Percentiles rank a stretch among this genome's conserved stretches.
These are phyloP conservation scores for Pleurotus giganteus DNA, from an alignment of 768 basidiomycete species.

Conservation along the genomic window DNA sequence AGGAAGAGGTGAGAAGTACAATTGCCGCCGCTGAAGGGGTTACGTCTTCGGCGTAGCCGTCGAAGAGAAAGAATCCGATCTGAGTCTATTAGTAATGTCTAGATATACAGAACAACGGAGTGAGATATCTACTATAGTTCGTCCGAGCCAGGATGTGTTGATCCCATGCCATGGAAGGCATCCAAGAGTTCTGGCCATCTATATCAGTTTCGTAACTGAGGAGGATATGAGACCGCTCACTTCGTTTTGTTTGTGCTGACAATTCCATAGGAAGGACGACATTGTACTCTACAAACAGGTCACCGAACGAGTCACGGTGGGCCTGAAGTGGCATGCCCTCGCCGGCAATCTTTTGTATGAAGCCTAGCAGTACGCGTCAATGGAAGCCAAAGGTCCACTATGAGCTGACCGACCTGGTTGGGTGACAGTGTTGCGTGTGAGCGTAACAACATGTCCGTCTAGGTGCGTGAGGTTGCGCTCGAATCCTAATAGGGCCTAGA, in stretches of 20 bases:
- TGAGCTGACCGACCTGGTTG: slow-evolving; percentile 68
- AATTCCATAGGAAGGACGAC: slow-evolving; percentile 84
- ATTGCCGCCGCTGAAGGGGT: too few relatives aligned
- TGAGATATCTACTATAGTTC: slow-evolving; percentile 35
- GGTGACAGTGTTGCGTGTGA: slow-evolving; percentile 78
- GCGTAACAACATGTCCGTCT: slow-evolving; percentile 76
- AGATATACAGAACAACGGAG: slow-evolving; percentile 19
- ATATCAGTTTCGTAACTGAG: slow-evolving; percentile 7
- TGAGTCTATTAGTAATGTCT: neutral
- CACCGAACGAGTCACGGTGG: slow-evolving; percentile 55
- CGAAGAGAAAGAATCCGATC: too few relatives aligned
- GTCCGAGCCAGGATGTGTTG: slow-evolving; percentile 26
- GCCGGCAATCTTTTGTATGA: slow-evolving; percentile 79
- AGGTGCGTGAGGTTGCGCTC: slow-evolving; percentile 88
- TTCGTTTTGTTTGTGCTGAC: slow-evolving; percentile 61
- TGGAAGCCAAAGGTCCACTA: too few relatives aligned
- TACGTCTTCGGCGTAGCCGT: too few relatives aligned
- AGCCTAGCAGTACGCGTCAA: slow-evolving; percentile 58
- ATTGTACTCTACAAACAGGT: slow-evolving; percentile 91
- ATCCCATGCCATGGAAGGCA: slow-evolving; percentile 44
- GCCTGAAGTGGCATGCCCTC: slow-evolving; percentile 88
- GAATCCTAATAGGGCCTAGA: slow-evolving; percentile 94
- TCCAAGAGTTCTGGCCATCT: slow-evolving; percentile 48
- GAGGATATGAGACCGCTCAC: slow-evolving; percentile 47
- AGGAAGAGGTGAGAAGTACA: too few relatives aligned